These are phyloP conservation scores for Cladosporium cucumerinum DNA, from an alignment of 2,329 filamentous ascomycete genomes.

Conservation along the genomic window DNA sequence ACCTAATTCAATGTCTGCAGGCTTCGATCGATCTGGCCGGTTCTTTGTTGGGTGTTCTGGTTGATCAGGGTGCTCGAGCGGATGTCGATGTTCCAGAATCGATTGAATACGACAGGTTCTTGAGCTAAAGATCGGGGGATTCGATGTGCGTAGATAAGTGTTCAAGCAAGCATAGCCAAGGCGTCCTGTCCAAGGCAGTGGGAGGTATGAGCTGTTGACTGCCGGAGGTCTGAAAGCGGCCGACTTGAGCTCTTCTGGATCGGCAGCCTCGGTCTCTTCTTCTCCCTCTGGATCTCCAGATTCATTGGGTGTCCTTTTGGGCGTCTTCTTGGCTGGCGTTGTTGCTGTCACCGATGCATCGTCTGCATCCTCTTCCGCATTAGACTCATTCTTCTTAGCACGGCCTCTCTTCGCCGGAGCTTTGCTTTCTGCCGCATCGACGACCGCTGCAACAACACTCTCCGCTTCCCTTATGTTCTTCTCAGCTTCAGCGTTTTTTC, in stretches of 20 bases:
- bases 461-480: conserved; percentile 21
- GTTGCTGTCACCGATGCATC: conserved; percentile 13
- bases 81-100: conserved; percentile 84
- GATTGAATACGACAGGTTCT: conserved; percentile 87
- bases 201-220: conserved; percentile 77
- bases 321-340: conserved; percentile 24
- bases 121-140: conserved; percentile 82
- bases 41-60: conserved; percentile 84
- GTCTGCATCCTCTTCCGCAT: conserved; percentile 17
- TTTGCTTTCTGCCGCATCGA: conserved; percentile 16
- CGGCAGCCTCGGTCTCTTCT: conserved; percentile 46
- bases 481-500: conserved; percentile 21
- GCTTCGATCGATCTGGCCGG: conserved; percentile 70
- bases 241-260: conserved; percentile 57
- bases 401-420: conserved; percentile 18
- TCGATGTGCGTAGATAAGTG: conserved; percentile 80
- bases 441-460: conserved; percentile 19
- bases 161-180: conserved; percentile 91
- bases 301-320: conserved; percentile 23
- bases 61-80: conserved; percentile 68
- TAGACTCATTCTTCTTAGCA: conserved; percentile 17
- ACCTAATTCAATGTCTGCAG: conserved; percentile 64
- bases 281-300: conserved; percentile 52
- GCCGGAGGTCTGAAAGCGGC: conserved; percentile 65
- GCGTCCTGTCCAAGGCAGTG: conserved; percentile 85